These are phyloP conservation scores for cucumber (Cucumis sativus) DNA, from an alignment of 306 rosid genomes.

Conservation along the genomic window Cucumber_9930_V3 NC_026659.2:31618501-31619000, in stretches of 20 bases:
- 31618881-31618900: neutral
- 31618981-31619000: neutral
- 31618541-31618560: neutral
- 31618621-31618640: neutral
- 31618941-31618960: neutral
- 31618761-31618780: neutral
- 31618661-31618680: neutral
- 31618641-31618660: neutral
- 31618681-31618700: neutral
- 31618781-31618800: neutral
- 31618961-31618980: neutral
- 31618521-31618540: neutral
- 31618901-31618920: neutral
- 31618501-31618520: slow-evolving; percentile 28
- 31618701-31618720: neutral
- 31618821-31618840: neutral
- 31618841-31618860: neutral
- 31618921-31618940: neutral
- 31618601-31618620: neutral
- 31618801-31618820: neutral
- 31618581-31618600: neutral
- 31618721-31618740: neutral
- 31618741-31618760: neutral
- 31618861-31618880: too few species aligned
- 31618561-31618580: neutral